Evolutionary conservation across 75 land plant species (phyloP), one percentile per base, ranked within the genome.

Genomic region (Chamaecyparis obtusa): DNA sequence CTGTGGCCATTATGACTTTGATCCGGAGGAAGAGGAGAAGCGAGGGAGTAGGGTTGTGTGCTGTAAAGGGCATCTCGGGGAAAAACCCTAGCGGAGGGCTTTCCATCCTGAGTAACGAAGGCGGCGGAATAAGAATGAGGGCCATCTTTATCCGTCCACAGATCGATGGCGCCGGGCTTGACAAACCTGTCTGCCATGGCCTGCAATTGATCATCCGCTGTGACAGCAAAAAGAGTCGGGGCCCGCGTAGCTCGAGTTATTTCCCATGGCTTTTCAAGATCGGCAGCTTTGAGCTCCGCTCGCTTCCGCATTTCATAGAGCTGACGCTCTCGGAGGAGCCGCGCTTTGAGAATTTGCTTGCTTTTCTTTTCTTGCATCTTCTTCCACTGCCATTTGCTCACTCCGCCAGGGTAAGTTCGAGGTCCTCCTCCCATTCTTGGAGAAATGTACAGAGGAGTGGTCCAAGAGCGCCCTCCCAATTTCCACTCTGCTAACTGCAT

Each of bases 321-420:
- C 32, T 94, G 95, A 17, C 95, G 91, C 88, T 98, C 99, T n/a
- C 97, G 90, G 67, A 80, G 17, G 24, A 98, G 93, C 24, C 98
- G 90, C 55, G 98, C 96, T 88, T 95, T 98, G 84, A 96, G 95
- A 30, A 93, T 91, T 89, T 96, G 96, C 89, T 91, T 96, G 60
- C 94, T 87, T 82, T 97, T 97, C 91, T 97, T 96, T 84, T 90
- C 92, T 83, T 95, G 98, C 98, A 96, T 96, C 41, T 96, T 92
- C 89, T 94, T 98, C 99, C 99, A 96, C 87, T 96, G 99, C 99
- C 99, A 98, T 88, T 98, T 96, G 55, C 92, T 90, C 9, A 96
- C 99, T 0, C 99, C 99, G 44, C 99, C 99, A 2, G 97, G 99
- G 83, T 51, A 98, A 5, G 98, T 98, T 7, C 99, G 87, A 41